Percentiles rank a stretch among this genome's conserved stretches.
Conservation (phyloP, 148 eudicot species). For the Polygonum maritimum region DNA sequence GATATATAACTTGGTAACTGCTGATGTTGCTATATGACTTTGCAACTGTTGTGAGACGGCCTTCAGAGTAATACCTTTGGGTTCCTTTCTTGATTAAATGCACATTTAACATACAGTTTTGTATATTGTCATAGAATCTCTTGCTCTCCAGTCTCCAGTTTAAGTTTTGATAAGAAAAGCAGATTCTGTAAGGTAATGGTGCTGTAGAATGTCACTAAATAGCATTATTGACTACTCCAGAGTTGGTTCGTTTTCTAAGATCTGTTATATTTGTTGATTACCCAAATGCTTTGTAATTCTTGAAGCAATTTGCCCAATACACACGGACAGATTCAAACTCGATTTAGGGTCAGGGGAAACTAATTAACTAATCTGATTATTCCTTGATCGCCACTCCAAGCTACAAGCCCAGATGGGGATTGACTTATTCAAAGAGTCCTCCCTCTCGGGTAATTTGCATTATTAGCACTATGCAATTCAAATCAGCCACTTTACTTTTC, state of each 20-base stretch:
- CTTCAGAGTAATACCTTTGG: no score
- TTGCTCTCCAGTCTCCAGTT: neutral
- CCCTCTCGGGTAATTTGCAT: neutral
- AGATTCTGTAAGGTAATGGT: neutral
- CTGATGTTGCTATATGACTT: no score
- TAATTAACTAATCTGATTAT: neutral
- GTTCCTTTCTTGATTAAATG: no score
- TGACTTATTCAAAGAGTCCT: neutral
- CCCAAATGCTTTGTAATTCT: no score
- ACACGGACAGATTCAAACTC: neutral
- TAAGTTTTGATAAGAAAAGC: neutral
- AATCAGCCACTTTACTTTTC: neutral
- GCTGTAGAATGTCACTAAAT: neutral
- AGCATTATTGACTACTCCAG: neutral
- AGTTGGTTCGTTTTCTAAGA: neutral
- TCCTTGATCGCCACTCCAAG: neutral
- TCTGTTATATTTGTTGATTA: neutral
- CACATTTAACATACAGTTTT: neutral
- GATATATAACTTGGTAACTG: no score
- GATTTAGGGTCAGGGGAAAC: neutral
- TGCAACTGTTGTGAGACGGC: no score
- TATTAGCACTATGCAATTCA: neutral
- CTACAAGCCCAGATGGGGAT: neutral
- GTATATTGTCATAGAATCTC: neutral
- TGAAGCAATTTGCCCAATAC: no score